Evolutionary conservation across 768 basidiomycete species (phyloP).

Genomic region (Russula ochroleuca): DNA sequence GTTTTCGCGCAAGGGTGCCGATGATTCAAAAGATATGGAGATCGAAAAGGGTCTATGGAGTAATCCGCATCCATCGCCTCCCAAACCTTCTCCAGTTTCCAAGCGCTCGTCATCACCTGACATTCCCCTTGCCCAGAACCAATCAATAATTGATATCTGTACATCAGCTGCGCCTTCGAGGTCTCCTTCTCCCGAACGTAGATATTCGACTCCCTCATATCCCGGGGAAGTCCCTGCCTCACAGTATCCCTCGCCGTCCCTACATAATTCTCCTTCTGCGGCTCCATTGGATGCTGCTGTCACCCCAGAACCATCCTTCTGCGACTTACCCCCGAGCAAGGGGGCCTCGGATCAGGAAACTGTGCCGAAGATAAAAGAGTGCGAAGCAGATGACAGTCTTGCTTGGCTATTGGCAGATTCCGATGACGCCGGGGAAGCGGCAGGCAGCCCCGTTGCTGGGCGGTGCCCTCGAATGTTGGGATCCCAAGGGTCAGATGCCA

Average conservation of each 20-base stretch:
- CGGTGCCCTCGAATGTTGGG: not conserved
- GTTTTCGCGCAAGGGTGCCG: conserved; percentile 43
- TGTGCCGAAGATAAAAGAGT: not conserved
- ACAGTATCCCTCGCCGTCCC: not conserved
- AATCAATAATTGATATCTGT: conserved; percentile 26
- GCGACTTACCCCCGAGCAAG: not conserved
- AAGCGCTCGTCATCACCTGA: conserved; percentile 28
- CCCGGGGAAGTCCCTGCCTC: not conserved
- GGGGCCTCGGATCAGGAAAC: not conserved
- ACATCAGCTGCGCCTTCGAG: conserved; percentile 21
- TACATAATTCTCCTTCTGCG: not conserved
- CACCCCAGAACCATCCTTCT: not conserved
- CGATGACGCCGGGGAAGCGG: conserved; percentile 10
- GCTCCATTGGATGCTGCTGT: not conserved
- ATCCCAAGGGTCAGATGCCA: conserved; percentile 8
- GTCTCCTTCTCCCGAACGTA: conserved; percentile 8
- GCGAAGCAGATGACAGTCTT: conserved; percentile 19
- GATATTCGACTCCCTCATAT: not conserved
- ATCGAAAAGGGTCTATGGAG: conserved; percentile 43
- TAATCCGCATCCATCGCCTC: conserved; percentile 14
- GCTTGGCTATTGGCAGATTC: conserved; percentile 28
- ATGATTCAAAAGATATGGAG: conserved; percentile 55
- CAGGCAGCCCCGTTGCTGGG: conserved; percentile 9
- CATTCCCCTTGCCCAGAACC: conserved; percentile 21
- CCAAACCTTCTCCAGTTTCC: not conserved